Base-by-base conservation (phyloP, 75 land plant genomes). In the Chamaecyparis obtusa region DNA sequence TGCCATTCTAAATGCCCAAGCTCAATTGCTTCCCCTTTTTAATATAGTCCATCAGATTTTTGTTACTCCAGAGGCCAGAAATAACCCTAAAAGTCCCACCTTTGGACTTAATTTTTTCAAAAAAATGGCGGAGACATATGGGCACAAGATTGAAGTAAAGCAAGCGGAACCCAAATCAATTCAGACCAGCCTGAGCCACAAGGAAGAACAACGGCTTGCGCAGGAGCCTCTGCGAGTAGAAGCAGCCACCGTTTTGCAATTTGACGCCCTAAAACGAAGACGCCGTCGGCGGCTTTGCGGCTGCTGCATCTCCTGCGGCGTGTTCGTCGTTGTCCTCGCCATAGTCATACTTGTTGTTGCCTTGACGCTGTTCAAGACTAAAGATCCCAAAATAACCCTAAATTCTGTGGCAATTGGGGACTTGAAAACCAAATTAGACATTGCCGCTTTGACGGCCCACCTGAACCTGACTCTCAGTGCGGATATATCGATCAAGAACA, bases 341-440 rank as follows among this genome's bases (percentile, higher is more conserved):
- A 46, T 90, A 14, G 36, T 88, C 51, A 41, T 90, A 37, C 0
- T 92, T 48, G 43, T 89, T 10, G 86, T 92, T 79, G 90, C 90
- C 71, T 86, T 92, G 79, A 92, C 93, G 49, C 77, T 92, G 30
- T 91, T 91, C 90, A 92, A 91, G 86, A 71, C 86, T 35, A 89
- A 86, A 15, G 90, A 87, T 30, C 93, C 93, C 6, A 48, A 36
- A 33, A 87, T 92, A 14, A 55, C 84, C 43, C 16, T 92, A 85
- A 77, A 89, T 21, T 24, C 77, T 9, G 48, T 92, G 8, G 81
- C 9, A 60, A 24, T 91, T 51, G 57, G 85, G 9, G 57, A 39
- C 27, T 0, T 64, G 0, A 24, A 27, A 5, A 27, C n/a, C n/a
- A 64, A 27, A 7, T 0, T 64, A 7, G 69, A 64, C 24, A 0